These are phyloP conservation scores for Ceratobasidium sp. DNA, from an alignment of 1,284 basidiomycete species.

Conservation along the genomic window DNA sequence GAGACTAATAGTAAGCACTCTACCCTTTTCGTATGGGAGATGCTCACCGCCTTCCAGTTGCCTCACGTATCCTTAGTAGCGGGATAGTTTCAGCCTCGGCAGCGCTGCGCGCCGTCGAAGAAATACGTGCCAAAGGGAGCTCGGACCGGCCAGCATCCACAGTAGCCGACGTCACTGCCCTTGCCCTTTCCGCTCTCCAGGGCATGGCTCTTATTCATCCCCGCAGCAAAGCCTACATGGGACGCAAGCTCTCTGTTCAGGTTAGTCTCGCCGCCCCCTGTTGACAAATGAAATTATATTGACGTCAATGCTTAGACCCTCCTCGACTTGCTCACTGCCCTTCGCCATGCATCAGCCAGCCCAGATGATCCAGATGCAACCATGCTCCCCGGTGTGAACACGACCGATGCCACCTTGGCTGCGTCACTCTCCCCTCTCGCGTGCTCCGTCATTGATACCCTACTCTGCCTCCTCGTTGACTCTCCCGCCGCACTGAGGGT, in stretches of 20 bases:
- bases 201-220: constrained; percentile 79
- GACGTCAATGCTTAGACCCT: constrained; percentile 2
- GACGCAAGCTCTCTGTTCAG: constrained; percentile 75
- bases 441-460: constrained; percentile 78
- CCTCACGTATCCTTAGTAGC: constrained; percentile 59
- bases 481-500: constrained; percentile 73
- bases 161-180: constrained; percentile 57
- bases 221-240: constrained; percentile 74
- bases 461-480: constrained; percentile 87
- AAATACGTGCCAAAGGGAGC: constrained; percentile 63
- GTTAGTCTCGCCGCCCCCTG: constrained; percentile 55
- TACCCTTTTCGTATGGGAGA: background rate
- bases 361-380: constrained; percentile 49
- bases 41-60: constrained; percentile 60
- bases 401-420: constrained; percentile 49
- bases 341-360: constrained; percentile 37
- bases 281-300: background rate
- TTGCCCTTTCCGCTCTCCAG: constrained; percentile 76
- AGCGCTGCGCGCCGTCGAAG: constrained; percentile 8
- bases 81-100: constrained; percentile 41
- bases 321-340: constrained; percentile 27
- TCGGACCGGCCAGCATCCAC: constrained; percentile 52
- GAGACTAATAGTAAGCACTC: constrained; percentile 74
- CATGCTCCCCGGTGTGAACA: constrained; percentile 54
- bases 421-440: constrained; percentile 55